A percentile compares a stretch with the other conserved stretches of the same genome.
These are phyloP conservation scores for Aspergillus quadrilineatus DNA, from an alignment of 2,329 filamentous ascomycete species.

Conservation along the genomic window DNA sequence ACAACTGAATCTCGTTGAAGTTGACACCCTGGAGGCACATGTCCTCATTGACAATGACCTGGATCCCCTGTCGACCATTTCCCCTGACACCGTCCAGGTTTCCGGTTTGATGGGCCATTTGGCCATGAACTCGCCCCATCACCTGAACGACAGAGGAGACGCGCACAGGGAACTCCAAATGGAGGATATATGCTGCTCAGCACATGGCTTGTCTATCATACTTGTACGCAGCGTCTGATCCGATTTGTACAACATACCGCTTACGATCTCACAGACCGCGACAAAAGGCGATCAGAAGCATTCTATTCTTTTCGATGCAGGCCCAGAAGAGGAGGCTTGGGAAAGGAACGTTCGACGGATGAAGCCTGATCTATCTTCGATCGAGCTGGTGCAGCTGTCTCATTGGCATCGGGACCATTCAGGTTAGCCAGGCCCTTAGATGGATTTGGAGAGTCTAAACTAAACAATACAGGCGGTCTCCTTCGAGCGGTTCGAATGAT, in stretches of 20 bases:
- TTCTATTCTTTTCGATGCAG: constrained; percentile 55
- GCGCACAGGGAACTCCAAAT: constrained; percentile 49
- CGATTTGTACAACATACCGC: background rate
- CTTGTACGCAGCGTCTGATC: constrained; percentile 40
- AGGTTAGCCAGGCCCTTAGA: constrained; percentile 30
- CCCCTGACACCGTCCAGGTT: constrained; percentile 46
- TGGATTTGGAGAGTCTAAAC: background rate
- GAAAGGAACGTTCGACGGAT: constrained; percentile 51
- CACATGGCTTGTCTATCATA: constrained; percentile 55
- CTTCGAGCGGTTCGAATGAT: constrained; percentile 51
- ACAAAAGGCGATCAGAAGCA: constrained; percentile 46
- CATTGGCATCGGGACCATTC: constrained; percentile 60
- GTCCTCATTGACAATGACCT: constrained; percentile 58
- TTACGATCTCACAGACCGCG: constrained; percentile 41
- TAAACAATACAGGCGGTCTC: constrained; percentile 44
- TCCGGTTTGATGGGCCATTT: constrained; percentile 46
- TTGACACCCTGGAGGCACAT: constrained; percentile 50
- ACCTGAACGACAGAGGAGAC: constrained; percentile 40
- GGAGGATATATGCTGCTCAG: constrained; percentile 54
- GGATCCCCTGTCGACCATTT: constrained; percentile 52
- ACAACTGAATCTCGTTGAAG: constrained; percentile 32
- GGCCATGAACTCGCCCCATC: constrained; percentile 37
- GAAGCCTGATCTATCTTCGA: constrained; percentile 40
- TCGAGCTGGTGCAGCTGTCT: constrained; percentile 53
- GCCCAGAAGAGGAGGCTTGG: constrained; percentile 54